These are phyloP conservation scores for Stevia rebaudiana DNA, from an alignment of 140 eudicot species.

Conservation along the genomic window DNA sequence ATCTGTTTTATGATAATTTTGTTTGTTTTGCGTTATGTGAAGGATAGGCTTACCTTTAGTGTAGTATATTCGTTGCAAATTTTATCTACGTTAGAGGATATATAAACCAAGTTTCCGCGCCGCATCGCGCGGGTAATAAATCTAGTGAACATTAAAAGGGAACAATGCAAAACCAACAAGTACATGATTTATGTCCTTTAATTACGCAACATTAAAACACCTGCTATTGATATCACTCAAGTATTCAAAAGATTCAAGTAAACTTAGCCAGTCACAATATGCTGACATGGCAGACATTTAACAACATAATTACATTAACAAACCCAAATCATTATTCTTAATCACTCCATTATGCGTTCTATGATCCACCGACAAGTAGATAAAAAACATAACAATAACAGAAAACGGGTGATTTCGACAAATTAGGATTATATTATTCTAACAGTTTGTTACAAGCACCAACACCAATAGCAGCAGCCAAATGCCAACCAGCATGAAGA, in stretches of 20 bases:
- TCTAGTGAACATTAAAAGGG: too few relatives aligned
- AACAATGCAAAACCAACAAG: too few relatives aligned
- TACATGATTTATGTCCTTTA: too few relatives aligned
- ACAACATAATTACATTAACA: slow-evolving; percentile 3
- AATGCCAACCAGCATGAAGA: slow-evolving; percentile 98
- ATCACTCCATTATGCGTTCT: slow-evolving; percentile 9
- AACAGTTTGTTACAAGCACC: slow-evolving; percentile 92
- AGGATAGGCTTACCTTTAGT: too few relatives aligned
- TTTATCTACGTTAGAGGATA: too few relatives aligned
- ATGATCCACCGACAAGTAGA: slow-evolving; percentile 9
- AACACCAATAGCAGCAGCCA: slow-evolving; percentile 92
- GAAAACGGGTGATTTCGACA: slow-evolving; percentile 33
- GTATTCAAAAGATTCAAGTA: neutral
- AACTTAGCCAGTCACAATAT: neutral
- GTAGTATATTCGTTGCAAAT: too few relatives aligned
- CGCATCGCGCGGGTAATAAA: too few relatives aligned
- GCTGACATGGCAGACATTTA: neutral
- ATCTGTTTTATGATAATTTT: too few relatives aligned
- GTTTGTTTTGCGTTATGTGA: too few relatives aligned
- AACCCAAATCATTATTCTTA: neutral
- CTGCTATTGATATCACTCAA: too few relatives aligned
- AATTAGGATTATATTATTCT: slow-evolving; percentile 41
- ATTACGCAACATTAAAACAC: too few relatives aligned
- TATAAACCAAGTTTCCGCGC: too few relatives aligned
- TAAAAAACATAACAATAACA: neutral